These are phyloP conservation scores for Hyphopichia buzzinii DNA, from an alignment of 1,139 yeast genomes.

Conservation along the genomic window DNA sequence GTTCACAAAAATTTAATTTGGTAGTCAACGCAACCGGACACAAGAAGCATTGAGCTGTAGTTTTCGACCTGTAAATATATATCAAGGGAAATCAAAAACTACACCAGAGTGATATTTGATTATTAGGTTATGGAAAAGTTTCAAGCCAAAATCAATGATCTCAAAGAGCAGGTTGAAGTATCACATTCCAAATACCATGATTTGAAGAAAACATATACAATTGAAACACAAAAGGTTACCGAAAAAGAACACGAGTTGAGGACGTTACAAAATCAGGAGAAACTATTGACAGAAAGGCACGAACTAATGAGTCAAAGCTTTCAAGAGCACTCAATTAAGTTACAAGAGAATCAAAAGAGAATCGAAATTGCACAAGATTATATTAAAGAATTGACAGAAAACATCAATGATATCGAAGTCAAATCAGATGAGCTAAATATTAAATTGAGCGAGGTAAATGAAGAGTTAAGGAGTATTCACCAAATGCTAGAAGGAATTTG, in stretches of 20 bases:
- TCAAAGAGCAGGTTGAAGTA: conserved; percentile 13
- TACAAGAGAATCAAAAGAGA: conserved; percentile 8
- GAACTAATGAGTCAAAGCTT: conserved; percentile 4
- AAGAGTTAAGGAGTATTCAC: conserved; percentile 14
- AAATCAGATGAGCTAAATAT: conserved; percentile 11
- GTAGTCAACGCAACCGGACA: too few relatives aligned
- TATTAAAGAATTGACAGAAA: conserved; percentile 6
- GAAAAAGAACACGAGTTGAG: conserved; percentile 15
- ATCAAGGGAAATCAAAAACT: neutral
- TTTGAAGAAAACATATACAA: conserved; percentile 10
- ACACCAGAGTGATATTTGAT: too few relatives aligned
- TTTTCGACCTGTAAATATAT: too few relatives aligned
- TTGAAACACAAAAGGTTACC: conserved; percentile 11
- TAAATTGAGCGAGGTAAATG: conserved; percentile 7
- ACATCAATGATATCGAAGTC: conserved; percentile 12
- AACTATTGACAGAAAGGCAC: conserved; percentile 10
- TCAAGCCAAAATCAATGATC: conserved; percentile 12
- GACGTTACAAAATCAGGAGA: conserved; percentile 12
- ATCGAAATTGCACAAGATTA: conserved; percentile 5
- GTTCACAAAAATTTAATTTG: too few relatives aligned
- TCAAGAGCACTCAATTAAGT: conserved; percentile 2
- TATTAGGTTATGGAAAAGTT: conserved; percentile 8
- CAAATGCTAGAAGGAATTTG: conserved; percentile 11
- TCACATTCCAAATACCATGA: conserved; percentile 13
- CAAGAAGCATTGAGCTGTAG: too few relatives aligned